phyloP scores from a whole-genome alignment of 139 green algal genomes.

The Zygnema circumcarinatum region DNA sequence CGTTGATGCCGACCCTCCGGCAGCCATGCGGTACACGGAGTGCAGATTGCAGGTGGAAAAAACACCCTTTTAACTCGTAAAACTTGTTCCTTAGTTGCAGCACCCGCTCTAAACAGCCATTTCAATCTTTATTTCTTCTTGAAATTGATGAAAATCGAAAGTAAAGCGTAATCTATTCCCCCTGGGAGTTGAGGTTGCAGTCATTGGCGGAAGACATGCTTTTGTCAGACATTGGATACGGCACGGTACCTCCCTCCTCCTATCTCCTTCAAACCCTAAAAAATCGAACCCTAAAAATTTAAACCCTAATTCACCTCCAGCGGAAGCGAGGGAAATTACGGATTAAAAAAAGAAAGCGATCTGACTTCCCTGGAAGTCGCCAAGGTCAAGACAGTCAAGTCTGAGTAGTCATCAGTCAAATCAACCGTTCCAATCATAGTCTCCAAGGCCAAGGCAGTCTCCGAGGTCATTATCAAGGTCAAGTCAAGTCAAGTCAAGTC shows the following conservation, averaged over 20 bases:
- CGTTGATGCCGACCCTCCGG: conserved; percentile 92
- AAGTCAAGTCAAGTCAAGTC: too few relatives aligned
- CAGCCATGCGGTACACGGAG: conserved; percentile 93
- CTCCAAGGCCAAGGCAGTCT: too few relatives aligned
- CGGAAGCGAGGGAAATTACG: neutral
- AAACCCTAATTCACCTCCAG: neutral
- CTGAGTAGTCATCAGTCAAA: neutral
- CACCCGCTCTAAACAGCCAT: too few relatives aligned
- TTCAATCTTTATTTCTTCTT: neutral
- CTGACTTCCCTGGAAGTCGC: neutral
- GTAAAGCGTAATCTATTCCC: too few relatives aligned
- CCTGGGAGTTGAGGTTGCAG: neutral
- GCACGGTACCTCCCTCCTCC: conserved; percentile 71
- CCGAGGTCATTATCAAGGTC: too few relatives aligned
- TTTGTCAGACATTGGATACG: conserved; percentile 81
- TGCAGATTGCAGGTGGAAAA: conserved; percentile 61
- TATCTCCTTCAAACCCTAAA: too few relatives aligned
- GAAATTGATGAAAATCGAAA: too few relatives aligned
- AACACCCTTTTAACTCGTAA: neutral
- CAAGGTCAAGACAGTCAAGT: neutral
- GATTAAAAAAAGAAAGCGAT: neutral
- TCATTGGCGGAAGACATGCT: conserved; percentile 71
- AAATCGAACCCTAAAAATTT: too few relatives aligned
- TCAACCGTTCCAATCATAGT: neutral
- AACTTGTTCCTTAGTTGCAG: too few relatives aligned